Base-by-base conservation (phyloP, 345 rosid genomes). In the Ceriops decandra region DNA sequence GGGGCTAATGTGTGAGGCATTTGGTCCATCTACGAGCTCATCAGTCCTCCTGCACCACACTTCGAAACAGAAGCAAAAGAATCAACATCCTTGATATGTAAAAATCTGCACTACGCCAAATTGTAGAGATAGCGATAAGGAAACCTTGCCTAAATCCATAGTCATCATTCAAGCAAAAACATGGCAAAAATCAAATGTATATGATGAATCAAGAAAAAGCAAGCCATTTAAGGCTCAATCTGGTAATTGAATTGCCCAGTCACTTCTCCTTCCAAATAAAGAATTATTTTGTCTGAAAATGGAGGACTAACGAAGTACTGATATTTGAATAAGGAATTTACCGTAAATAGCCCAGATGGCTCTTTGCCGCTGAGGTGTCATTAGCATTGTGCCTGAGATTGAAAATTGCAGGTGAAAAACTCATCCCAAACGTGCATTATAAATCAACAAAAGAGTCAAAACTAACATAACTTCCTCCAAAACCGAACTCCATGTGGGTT, bases 301-400 rank as follows among this genome's bases (percentile, higher is more conserved):
- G 30, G 16, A 11, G 30, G 28, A 15, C 30, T 4, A 5, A 22
- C 5, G 22, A n/a, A 17, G 10, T 26, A 11, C 15, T 54, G 28
- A 67, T 56, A 32, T 42, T 31, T 24, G 20, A 38, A 57, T 13
- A 42, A 11, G 31, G 20, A 0, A 68, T 82, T 27, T 71, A 85
- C 88, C 88, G 24, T 82, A 85, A 64, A 85, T 85, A n/a, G 88
- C 86, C 88, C 88, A 85, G 13, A 85, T 76, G 52, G 88, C 88
- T 70, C 67, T 80, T 38, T 79, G 70, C 66, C 86, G 60, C 74
- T 78, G 83, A 1, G 84, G 80, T 20, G 86, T 82, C 88, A 85
- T 85, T 5, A 85, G 81, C 27, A 85, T 63, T 19, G 88, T 85
- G 24, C 88, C 88, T 85, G 73, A 62, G 71, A 64, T 61, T 26